Conservation (phyloP, 179 eudicot genomes). For the Amaranthus tricolor region DNA sequence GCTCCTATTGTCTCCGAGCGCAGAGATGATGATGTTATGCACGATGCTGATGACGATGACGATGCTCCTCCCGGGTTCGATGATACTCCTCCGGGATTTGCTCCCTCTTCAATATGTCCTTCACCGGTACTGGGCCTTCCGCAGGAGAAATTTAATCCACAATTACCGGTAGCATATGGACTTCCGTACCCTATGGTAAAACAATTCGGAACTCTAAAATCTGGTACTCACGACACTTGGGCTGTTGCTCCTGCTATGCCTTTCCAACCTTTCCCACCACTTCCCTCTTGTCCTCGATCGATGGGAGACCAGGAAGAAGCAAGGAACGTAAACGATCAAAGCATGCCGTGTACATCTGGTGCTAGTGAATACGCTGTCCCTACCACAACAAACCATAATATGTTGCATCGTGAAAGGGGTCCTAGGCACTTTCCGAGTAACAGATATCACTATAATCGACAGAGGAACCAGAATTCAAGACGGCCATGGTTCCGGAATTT, state of each 20-base stretch:
- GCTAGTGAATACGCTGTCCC: conserved; percentile 5
- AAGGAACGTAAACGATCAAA: conserved; percentile 33
- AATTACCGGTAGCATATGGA: conserved; percentile 63
- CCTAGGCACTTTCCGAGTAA: conserved; percentile 36
- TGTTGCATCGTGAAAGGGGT: conserved; percentile 32
- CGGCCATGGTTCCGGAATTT: conserved; percentile 61
- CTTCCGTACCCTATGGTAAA: conserved; percentile 54
- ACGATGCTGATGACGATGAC: conserved; percentile 53
- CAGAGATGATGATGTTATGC: conserved; percentile 26
- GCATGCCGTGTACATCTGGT: conserved; percentile 44
- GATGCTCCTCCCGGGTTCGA: conserved; percentile 67
- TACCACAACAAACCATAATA: conserved; percentile 28
- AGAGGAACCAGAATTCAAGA: conserved; percentile 39
- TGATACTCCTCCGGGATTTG: conserved; percentile 31
- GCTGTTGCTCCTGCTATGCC: conserved; percentile 69
- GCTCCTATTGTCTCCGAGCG: conserved; percentile 9
- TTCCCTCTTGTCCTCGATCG: conserved; percentile 55
- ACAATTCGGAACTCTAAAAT: conserved; percentile 48
- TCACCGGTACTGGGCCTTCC: conserved; percentile 36
- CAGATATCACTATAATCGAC: conserved; percentile 42
- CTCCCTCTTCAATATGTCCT: conserved; percentile 25
- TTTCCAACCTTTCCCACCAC: conserved; percentile 84
- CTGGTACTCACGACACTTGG: conserved; percentile 50
- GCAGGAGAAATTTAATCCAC: conserved; percentile 54
- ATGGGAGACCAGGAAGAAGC: conserved; percentile 23